Base-by-base conservation (phyloP, 1,284 basidiomycete species). In the Leccinum ambiguum region DNA sequence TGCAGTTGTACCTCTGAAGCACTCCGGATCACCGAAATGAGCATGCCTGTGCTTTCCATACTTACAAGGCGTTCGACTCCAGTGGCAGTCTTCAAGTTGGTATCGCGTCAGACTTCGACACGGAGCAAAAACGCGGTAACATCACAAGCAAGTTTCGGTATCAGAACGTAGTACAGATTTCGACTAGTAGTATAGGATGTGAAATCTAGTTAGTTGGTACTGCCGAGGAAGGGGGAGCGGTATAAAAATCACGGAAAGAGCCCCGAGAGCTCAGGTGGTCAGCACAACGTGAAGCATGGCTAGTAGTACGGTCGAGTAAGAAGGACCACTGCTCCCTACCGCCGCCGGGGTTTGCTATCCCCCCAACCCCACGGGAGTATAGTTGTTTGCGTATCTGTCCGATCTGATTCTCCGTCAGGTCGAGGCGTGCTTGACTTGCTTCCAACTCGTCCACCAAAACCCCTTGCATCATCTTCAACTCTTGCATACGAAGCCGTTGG, bases 401-500 rank as follows among this genome's bases (percentile, higher is more conserved):
- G 23, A 54, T 54, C 21, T 54, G 18, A 26, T 14, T 14, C 23
- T 54, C 53, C 21, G 23, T 23, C 53, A 14, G 14, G 23, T 21
- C 21, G 23, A 54, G 53, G 53, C 13, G 23, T 54, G 18, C 53
- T 54, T 54, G 23, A 54, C 53, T 54, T 54, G 10, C 53, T 54
- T 54, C 53, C 14, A 54, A 54, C 53, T 54, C 53, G 10, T 54
- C 53, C 23, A 23, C 18, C 53, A 26, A 21, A 26, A 54, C 18
- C 13, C 21, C 23, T 21, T 26, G 53, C 21, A 54, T 54, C 53
- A 54, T 14, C 18, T 26, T 8, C 53, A 26, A 26, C 53, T 54
- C 53, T 21, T 54, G 53, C 53, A 54, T 26, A 54, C 53, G 53
- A 26, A 54, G 53, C 8, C 53, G 53, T 23, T 54, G 53, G 53